Evolutionary conservation across 176 grass and related monocot species (phyloP).

Genomic region (Oryza brachyantha): DNA sequence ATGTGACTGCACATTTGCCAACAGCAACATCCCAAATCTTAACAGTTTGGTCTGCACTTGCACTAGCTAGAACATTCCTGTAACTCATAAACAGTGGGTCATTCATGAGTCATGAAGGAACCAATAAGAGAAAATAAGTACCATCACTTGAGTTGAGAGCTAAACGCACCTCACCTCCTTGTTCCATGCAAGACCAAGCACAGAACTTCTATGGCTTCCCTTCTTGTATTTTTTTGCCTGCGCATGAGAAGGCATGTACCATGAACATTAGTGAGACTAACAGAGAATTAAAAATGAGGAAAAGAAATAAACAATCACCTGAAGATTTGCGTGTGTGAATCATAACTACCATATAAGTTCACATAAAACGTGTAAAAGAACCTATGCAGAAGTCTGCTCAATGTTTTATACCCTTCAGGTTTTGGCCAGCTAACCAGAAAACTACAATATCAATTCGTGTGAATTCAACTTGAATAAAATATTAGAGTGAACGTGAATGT

Average conservation of each 20-base stretch:
- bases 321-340: neutral
- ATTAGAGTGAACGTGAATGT: neutral
- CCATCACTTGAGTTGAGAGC: slow-evolving; percentile 15
- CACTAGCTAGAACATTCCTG: slow-evolving; percentile 95
- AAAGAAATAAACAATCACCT: neutral
- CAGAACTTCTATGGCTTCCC: slow-evolving; percentile 74
- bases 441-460: neutral
- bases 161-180: slow-evolving; percentile 81
- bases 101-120: slow-evolving; percentile 4
- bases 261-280: slow-evolving; percentile 5
- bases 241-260: neutral
- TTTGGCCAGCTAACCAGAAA: neutral
- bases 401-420: neutral
- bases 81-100: neutral
- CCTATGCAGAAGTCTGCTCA: neutral
- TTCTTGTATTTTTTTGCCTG: slow-evolving; percentile 66
- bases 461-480: neutral
- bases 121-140: neutral
- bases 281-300: neutral
- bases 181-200: slow-evolving; percentile 96
- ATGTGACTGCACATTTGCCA: slow-evolving; percentile 72
- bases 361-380: neutral
- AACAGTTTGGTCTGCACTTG: slow-evolving; percentile 82
- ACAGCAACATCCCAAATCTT: slow-evolving; percentile 84
- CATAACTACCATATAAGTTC: neutral